Percentiles rank a stretch among this genome's conserved stretches.
phyloP scores from a whole-genome alignment of 2,329 filamentous ascomycete species.

The Pseudonectria foliicola region DNA sequence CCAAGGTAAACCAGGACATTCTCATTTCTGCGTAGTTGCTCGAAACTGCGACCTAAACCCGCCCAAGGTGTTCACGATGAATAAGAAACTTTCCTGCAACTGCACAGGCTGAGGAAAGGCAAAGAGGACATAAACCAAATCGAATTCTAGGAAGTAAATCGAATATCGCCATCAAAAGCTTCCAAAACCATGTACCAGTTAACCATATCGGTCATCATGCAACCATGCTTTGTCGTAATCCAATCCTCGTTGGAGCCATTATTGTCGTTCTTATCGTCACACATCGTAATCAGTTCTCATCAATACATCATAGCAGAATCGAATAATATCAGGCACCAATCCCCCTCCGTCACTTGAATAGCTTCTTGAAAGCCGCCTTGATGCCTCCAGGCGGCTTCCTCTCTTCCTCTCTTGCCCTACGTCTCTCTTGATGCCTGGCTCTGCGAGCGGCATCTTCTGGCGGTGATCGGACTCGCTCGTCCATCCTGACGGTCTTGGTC shows the following conservation, averaged over 20 bases:
- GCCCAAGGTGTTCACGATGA: too few relatives aligned
- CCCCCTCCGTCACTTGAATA: slow-evolving; percentile 16
- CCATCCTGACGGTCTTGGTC: slow-evolving; percentile 20
- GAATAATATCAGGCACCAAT: slow-evolving; percentile 8
- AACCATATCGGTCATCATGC: slow-evolving; percentile 10
- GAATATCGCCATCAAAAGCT: too few relatives aligned
- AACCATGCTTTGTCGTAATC: not conserved
- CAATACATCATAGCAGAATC: slow-evolving; percentile 13
- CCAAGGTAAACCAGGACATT: too few relatives aligned
- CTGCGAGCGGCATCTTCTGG: slow-evolving; percentile 28
- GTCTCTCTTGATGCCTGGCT: slow-evolving; percentile 26
- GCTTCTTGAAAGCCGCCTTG: slow-evolving; percentile 25
- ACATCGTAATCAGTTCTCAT: slow-evolving; percentile 17
- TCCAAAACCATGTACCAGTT: too few relatives aligned
- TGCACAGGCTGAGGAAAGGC: too few relatives aligned
- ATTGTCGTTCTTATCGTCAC: slow-evolving; percentile 16
- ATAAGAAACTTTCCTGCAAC: too few relatives aligned
- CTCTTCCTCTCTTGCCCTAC: slow-evolving; percentile 24
- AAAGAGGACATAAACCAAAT: too few relatives aligned
- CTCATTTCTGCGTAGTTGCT: too few relatives aligned
- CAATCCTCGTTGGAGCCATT: slow-evolving; percentile 7
- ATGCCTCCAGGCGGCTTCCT: slow-evolving; percentile 23
- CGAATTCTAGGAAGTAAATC: too few relatives aligned
- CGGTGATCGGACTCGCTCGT: slow-evolving; percentile 8
- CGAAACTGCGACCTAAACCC: too few relatives aligned